Conservation (phyloP, 805 yeast genomes). For the Brettanomyces bruxellensis region DNA sequence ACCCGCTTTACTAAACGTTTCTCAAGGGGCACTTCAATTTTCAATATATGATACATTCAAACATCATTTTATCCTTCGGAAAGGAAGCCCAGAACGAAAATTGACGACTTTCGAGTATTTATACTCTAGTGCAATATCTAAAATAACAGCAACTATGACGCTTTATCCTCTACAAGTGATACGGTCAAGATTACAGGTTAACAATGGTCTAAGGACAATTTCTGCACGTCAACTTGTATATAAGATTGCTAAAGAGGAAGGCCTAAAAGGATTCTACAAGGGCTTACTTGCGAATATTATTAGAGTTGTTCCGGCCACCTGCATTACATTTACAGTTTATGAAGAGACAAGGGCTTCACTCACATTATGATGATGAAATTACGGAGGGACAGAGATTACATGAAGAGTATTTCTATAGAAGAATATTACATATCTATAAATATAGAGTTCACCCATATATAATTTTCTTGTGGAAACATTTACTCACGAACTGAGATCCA, state of each 20-base stretch:
- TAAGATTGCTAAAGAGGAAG: conserved; percentile 39
- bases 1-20: conserved; percentile 70
- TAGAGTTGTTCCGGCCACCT: conserved; percentile 87
- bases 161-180: conserved; percentile 83
- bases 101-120: conserved; percentile 50
- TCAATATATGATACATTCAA: conserved; percentile 78
- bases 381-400: background rate
- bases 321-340: conserved; percentile 80
- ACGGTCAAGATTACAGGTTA: conserved; percentile 65
- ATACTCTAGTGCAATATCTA: conserved; percentile 57
- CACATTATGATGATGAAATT: background rate
- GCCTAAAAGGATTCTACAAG: conserved; percentile 65
- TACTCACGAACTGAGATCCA: no score
- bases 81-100: conserved; percentile 9
- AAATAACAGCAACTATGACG: conserved; percentile 53
- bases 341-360: conserved; percentile 43
- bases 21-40: conserved; percentile 85
- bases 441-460: no score
- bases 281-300: conserved; percentile 73
- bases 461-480: no score
- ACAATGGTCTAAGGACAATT: conserved; percentile 13
- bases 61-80: conserved; percentile 17
- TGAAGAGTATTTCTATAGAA: background rate
- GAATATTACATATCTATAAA: no score
- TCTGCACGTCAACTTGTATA: conserved; percentile 25